Conservation (phyloP, 805 yeast genomes). For the Cyberlindnera maclurae region DNA sequence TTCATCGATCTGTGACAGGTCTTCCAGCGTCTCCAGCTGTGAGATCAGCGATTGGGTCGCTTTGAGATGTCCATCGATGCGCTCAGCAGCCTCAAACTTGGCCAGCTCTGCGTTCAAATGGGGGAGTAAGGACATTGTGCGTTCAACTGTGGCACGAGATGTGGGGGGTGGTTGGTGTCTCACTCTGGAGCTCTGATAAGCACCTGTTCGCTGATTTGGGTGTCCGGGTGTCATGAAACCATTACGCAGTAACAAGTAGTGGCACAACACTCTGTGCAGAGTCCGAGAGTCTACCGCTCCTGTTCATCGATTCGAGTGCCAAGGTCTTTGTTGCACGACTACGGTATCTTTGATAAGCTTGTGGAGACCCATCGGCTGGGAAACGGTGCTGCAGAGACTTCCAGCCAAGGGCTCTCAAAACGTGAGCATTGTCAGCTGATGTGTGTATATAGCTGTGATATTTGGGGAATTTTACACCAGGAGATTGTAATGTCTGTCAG, state of each 20-base stretch:
- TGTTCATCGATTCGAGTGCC: slow-evolving; percentile 69
- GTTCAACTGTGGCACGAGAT: no score
- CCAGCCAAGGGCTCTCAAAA: slow-evolving; percentile 1
- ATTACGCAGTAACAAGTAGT: no score
- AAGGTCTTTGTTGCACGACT: slow-evolving; percentile 64
- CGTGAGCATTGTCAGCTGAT: background rate
- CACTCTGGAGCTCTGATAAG: no score
- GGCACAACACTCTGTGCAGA: no score
- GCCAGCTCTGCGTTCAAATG: background rate
- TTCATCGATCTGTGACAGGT: background rate
- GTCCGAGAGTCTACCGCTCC: slow-evolving; percentile 60
- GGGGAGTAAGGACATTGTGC: background rate
- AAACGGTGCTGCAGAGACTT: slow-evolving; percentile 38
- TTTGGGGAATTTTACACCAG: no score
- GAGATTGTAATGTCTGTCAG: no score
- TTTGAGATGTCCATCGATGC: background rate
- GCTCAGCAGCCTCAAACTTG: background rate
- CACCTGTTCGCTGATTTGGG: no score
- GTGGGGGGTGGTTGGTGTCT: no score
- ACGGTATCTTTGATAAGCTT: slow-evolving; percentile 71
- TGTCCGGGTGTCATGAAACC: no score
- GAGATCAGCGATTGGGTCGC: slow-evolving; percentile 4
- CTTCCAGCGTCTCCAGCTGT: slow-evolving; percentile 6
- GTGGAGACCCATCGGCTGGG: slow-evolving; percentile 73
- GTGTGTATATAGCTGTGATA: background rate